Evolutionary conservation across 352 stramenopile genomes (phyloP), one percentile per base, ranked within the genome.

Genomic region (Pythium pyrilobum): DNA sequence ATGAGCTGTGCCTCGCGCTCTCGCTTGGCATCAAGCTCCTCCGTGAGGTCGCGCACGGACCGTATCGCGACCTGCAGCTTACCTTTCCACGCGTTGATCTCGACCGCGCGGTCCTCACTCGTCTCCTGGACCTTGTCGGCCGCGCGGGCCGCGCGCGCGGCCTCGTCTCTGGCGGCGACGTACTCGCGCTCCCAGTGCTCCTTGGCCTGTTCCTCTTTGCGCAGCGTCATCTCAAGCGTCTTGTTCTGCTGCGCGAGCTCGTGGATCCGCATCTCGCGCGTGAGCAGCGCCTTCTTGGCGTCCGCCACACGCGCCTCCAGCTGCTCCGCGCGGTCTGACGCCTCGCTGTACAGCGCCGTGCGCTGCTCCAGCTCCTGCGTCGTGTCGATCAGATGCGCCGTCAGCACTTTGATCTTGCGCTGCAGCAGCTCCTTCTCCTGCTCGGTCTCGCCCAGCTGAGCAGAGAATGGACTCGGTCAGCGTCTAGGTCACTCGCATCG

Each of bases 181-280:
- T 67, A 77, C 47, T 89, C 67, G 2, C 62, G 52, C 43, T 85
- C 69, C 71, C 72, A 89, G 44, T 83, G 66, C n/a, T 62, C 43
- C 21, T 66, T 71, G 47, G 79, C 71, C 20, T 72, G 62, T 28
- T 78, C 63, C 41, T 76, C 71, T 5, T 51, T 63, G 11, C 59
- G 52, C 25, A 85, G 38, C 41, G 43, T 41, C 16, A 42, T 56
- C 42, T 70, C 56, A 11, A 83, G 58, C 16, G 54, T 53, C 20
- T 52, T 56, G 20, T 61, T 48, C 29, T 75, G 62, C 56, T 85
- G 67, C 15, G 55, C 43, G 27, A 76, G 65, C 11, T 83, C 74
- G 37, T 85, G 67, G 36, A 81, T 56, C 25, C 79, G 68, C 74
- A 89, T 86, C 48, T 89, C 75, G 25, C 63, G 68, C 25, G 66